A percentile compares a stretch with the other conserved stretches of the same genome.
These are phyloP conservation scores for Candida rishiriensis DNA, from an alignment of 805 yeast species.

Conservation along the genomic window DNA sequence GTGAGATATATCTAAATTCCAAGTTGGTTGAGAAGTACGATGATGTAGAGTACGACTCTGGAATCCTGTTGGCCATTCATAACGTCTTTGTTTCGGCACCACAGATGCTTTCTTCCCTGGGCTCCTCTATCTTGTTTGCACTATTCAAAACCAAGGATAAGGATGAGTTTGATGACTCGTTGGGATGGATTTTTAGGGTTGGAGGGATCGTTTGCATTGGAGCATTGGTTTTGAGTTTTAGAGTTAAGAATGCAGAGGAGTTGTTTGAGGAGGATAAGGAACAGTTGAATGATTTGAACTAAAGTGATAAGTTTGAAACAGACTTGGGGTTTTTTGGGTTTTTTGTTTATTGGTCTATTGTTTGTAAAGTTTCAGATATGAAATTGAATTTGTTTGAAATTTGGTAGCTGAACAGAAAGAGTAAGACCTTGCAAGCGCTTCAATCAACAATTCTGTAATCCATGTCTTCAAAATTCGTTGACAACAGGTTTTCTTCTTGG, in stretches of 20 bases:
- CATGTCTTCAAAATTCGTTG: no score
- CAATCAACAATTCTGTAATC: no score
- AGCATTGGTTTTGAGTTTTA: slow-evolving; percentile 39
- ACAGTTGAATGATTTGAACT: slow-evolving; percentile 3
- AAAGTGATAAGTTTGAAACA: background rate
- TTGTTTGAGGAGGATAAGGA: slow-evolving; percentile 31
- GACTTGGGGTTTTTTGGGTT: background rate
- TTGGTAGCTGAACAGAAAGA: no score
- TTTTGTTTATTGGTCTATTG: background rate
- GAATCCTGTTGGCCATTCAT: slow-evolving; percentile 52
- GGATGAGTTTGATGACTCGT: slow-evolving; percentile 34
- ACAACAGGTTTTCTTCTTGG: no score
- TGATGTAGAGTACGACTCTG: slow-evolving; percentile 49
- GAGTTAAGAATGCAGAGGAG: slow-evolving; percentile 38
- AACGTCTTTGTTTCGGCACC: slow-evolving; percentile 57
- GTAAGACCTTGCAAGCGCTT: no score
- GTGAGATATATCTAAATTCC: slow-evolving; percentile 16
- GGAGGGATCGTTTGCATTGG: slow-evolving; percentile 49
- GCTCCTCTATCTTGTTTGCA: slow-evolving; percentile 43
- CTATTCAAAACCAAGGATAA: slow-evolving; percentile 28
- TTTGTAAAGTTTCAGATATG: no score
- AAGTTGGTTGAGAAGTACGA: slow-evolving; percentile 29
- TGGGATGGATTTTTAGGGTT: slow-evolving; percentile 55
- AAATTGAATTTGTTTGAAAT: no score
- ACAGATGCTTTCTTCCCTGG: slow-evolving; percentile 48